Conservation (phyloP, 2,329 filamentous ascomycete genomes). For the Exophiala xenobiotica region DNA sequence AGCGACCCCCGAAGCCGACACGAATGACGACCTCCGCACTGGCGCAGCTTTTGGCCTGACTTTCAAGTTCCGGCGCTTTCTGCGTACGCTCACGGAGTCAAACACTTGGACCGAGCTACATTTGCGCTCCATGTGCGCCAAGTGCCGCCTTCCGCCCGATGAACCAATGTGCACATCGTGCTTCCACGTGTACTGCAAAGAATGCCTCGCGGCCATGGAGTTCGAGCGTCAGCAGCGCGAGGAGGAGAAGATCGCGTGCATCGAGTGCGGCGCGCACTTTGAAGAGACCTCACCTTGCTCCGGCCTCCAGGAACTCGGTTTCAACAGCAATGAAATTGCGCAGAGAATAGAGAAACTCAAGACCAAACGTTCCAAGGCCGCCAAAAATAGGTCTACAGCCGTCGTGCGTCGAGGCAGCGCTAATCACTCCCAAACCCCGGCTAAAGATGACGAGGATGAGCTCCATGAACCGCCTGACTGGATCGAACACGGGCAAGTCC, state of each 20-base stretch:
- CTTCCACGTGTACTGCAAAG: constrained; percentile 55
- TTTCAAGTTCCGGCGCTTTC: constrained; percentile 26
- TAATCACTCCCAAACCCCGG: not conserved
- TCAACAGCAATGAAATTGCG: constrained; percentile 7
- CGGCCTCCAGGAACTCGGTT: constrained; percentile 21
- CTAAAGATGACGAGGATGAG: constrained; percentile 2
- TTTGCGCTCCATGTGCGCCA: constrained; percentile 17
- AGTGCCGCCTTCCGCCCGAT: constrained; percentile 43
- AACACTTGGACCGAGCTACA: constrained; percentile 31
- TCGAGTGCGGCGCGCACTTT: constrained; percentile 24
- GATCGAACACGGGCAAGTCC: constrained; percentile 29
- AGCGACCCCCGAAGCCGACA: constrained; percentile 1
- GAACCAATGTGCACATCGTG: constrained; percentile 52
- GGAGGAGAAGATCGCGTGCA: constrained; percentile 20
- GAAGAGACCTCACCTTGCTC: constrained; percentile 19
- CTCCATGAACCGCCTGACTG: constrained; percentile 19
- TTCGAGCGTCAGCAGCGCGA: constrained; percentile 18
- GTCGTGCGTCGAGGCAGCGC: not conserved
- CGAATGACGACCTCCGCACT: not conserved
- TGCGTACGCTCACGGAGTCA: constrained; percentile 13
- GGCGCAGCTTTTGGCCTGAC: constrained; percentile 7
- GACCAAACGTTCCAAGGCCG: not conserved
- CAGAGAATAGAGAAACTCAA: constrained; percentile 12
- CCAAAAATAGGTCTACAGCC: not conserved
- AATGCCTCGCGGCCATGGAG: constrained; percentile 44